Conservation (phyloP, 805 yeast species). For the Yamadazyma paraphyllophila region DNA sequence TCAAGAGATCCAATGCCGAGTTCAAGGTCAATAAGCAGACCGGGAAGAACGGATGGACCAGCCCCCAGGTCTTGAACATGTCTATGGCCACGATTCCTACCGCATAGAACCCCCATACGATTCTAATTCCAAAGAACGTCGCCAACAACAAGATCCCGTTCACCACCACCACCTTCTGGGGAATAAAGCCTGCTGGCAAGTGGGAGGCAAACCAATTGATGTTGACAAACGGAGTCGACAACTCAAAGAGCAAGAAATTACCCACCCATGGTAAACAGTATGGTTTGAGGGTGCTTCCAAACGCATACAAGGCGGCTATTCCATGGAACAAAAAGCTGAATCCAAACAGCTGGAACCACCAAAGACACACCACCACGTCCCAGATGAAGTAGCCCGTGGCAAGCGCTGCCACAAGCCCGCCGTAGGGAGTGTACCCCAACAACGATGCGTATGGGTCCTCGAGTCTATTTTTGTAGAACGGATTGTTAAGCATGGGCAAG, state of each 20-base stretch:
- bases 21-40: slow-evolving; percentile 54
- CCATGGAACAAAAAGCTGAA: slow-evolving; percentile 82
- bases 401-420: slow-evolving; percentile 68
- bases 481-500: slow-evolving; percentile 64
- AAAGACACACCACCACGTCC: slow-evolving; percentile 75
- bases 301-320: slow-evolving; percentile 73
- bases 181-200: slow-evolving; percentile 65
- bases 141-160: slow-evolving; percentile 72
- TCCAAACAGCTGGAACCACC: slow-evolving; percentile 69
- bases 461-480: slow-evolving; percentile 35
- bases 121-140: slow-evolving; percentile 74
- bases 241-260: slow-evolving; percentile 78
- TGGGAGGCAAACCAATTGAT: slow-evolving; percentile 86
- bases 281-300: slow-evolving; percentile 62
- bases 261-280: slow-evolving; percentile 81
- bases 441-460: slow-evolving; percentile 45
- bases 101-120: slow-evolving; percentile 84
- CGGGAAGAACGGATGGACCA: slow-evolving; percentile 49
- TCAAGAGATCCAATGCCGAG: slow-evolving; percentile 61
- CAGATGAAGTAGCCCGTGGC: slow-evolving; percentile 88
- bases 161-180: slow-evolving; percentile 49
- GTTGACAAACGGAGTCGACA: slow-evolving; percentile 93
- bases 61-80: slow-evolving; percentile 43
- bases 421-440: slow-evolving; percentile 71
- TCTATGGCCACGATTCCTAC: slow-evolving; percentile 51